Conservation (phyloP, 768 basidiomycete species). For the Tylopilus felleus region DNA sequence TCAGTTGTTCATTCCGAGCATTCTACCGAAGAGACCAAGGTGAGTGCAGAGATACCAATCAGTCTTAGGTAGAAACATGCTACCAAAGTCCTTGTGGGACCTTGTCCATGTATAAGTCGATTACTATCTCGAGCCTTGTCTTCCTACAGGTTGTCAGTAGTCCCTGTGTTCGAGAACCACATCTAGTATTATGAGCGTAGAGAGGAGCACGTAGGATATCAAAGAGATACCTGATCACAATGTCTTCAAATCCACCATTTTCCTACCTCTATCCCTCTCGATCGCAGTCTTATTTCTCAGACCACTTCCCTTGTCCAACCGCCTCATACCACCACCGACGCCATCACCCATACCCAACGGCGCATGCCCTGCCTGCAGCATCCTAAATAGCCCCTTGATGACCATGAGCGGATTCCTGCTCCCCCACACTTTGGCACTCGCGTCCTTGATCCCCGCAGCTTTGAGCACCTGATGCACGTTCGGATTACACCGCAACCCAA, state of each 20-base stretch:
- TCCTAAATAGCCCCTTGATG: conserved; percentile 77
- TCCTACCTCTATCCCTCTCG: conserved; percentile 81
- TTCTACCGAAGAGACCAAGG: neutral
- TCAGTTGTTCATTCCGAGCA: neutral
- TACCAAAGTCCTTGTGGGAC: neutral
- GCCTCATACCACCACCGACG: conserved; percentile 65
- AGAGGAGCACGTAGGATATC: neutral
- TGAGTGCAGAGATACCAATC: neutral
- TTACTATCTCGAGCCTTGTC: too few species aligned
- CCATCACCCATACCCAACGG: conserved; percentile 83
- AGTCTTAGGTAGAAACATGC: neutral
- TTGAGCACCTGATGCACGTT: conserved; percentile 85
- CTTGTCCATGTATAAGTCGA: neutral
- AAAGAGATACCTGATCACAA: conserved; percentile 25
- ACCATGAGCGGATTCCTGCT: conserved; percentile 75
- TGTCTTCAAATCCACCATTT: conserved; percentile 62
- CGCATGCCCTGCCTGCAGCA: conserved; percentile 83
- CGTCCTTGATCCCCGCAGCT: conserved; percentile 93
- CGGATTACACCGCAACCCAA: conserved; percentile 88
- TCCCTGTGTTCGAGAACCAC: neutral
- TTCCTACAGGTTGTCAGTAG: neutral
- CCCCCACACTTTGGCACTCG: conserved; percentile 93
- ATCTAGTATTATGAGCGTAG: neutral
- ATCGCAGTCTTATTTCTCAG: conserved; percentile 65
- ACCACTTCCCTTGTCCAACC: conserved; percentile 73